Conservation (phyloP, 768 basidiomycete species). For the Phallus indusiatus region DNA sequence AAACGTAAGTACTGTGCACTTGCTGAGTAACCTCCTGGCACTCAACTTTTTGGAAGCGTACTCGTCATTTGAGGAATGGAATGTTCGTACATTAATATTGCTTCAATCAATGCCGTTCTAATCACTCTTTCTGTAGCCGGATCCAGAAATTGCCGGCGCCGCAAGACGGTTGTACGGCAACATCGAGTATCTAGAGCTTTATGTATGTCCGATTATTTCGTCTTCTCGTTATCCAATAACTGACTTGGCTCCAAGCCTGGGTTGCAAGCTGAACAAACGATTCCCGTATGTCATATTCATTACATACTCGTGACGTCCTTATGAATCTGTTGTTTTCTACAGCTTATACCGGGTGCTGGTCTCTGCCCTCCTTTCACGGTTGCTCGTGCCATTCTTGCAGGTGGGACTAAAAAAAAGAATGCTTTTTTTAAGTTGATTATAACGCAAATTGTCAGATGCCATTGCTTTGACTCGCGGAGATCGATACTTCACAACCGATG, state of each 20-base stretch:
- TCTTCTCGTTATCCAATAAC: not conserved
- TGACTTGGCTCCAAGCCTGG: constrained; percentile 34
- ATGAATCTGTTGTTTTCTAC: not conserved
- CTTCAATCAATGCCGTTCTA: not conserved
- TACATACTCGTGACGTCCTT: not conserved
- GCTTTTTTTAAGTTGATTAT: not conserved
- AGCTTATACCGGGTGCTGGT: constrained; percentile 54
- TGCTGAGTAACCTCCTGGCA: not conserved
- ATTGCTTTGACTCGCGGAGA: constrained; percentile 66
- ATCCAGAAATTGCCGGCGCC: constrained; percentile 20
- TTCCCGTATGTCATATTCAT: constrained; percentile 23
- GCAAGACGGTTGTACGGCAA: constrained; percentile 59
- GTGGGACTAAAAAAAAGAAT: not conserved
- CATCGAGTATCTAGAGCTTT: constrained; percentile 72
- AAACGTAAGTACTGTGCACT: constrained; percentile 11
- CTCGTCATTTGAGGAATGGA: constrained; percentile 25
- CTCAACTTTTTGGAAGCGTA: constrained; percentile 12
- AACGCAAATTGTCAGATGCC: constrained; percentile 36
- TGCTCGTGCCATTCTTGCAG: constrained; percentile 69
- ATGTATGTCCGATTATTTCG: constrained; percentile 36
- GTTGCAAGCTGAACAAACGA: constrained; percentile 65
- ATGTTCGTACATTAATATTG: constrained; percentile 9
- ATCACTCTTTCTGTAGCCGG: not conserved
- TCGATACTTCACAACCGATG: constrained; percentile 65
- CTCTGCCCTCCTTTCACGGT: constrained; percentile 79